These are phyloP conservation scores for Cryptosporidium sp. DNA, from an alignment of 169 alveolate species.

Conservation along the genomic window DNA sequence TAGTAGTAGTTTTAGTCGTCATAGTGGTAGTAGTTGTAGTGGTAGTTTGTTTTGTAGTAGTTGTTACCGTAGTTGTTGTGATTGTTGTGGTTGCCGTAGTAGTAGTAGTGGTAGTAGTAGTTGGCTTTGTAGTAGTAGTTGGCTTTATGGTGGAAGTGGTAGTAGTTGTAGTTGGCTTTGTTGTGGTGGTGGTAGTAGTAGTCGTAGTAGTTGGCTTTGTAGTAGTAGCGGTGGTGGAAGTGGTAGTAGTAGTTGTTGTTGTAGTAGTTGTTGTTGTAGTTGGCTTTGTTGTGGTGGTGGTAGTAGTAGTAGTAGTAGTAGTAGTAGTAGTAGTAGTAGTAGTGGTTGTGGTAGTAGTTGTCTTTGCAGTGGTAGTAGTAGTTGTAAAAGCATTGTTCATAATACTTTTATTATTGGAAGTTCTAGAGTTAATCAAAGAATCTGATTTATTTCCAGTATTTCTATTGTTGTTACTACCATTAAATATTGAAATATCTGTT, in stretches of 20 bases:
- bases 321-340: background rate
- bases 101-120: conserved; percentile 67
- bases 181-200: conserved; percentile 72
- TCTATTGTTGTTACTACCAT: background rate
- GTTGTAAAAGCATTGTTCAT: too few species aligned
- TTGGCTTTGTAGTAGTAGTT: conserved; percentile 19
- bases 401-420: too few species aligned
- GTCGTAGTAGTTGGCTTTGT: conserved; percentile 33
- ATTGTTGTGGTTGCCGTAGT: conserved; percentile 63
- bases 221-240: conserved; percentile 74
- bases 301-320: background rate
- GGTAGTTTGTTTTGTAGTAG: too few species aligned
- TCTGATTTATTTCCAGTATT: background rate
- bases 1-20: too few species aligned
- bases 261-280: conserved; percentile 57
- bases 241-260: conserved; percentile 17
- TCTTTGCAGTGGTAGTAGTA: too few species aligned
- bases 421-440: background rate
- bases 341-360: too few species aligned
- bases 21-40: too few species aligned
- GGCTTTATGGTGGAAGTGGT: conserved; percentile 14
- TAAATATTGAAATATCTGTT: background rate
- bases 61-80: too few species aligned
- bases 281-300: background rate
- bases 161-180: background rate